A percentile compares a stretch with the other conserved stretches of the same genome.
phyloP scores from a whole-genome alignment of 768 basidiomycete genomes.

The Gymnopilus junonius region DNA sequence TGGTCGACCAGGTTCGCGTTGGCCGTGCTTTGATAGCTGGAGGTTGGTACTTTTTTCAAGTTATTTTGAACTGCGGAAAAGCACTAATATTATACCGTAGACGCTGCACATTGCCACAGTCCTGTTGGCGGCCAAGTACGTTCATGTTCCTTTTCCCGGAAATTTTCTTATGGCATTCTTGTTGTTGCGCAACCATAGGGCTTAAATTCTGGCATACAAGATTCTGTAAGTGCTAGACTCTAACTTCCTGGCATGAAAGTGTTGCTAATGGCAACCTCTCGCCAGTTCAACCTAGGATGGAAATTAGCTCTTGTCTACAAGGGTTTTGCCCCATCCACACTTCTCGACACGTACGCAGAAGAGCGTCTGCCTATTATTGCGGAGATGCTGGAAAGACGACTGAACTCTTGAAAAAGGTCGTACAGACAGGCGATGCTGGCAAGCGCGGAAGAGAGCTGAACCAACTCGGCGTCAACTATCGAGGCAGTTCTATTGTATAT shows the following conservation, averaged over 20 bases:
- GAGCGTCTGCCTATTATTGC: constrained; percentile 41
- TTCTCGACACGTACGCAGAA: constrained; percentile 35
- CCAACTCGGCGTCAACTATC: constrained; percentile 58
- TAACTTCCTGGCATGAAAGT: background rate
- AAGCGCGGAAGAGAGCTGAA: constrained; percentile 29
- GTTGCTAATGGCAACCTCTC: constrained; percentile 24
- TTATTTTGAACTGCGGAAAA: no score
- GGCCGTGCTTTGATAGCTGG: constrained; percentile 25
- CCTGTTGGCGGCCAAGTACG: constrained; percentile 36
- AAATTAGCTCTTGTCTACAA: constrained; percentile 38
- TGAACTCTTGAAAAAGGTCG: constrained; percentile 20
- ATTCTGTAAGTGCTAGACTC: constrained; percentile 31
- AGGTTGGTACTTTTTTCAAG: constrained; percentile 19
- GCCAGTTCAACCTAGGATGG: constrained; percentile 42
- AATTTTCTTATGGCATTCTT: background rate
- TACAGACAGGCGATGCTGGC: constrained; percentile 22
- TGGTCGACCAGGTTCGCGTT: constrained; percentile 20
- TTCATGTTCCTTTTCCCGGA: background rate
- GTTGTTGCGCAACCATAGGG: constrained; percentile 31
- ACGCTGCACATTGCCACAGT: constrained; percentile 40
- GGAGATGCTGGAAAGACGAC: constrained; percentile 35
- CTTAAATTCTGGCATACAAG: constrained; percentile 37
- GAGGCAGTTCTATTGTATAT: constrained; percentile 50
- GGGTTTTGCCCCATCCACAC: constrained; percentile 27
- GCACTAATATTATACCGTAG: constrained; percentile 24